Percentiles rank a stretch among this genome's conserved stretches.
phyloP scores from a whole-genome alignment of 495 filamentous ascomycete genomes.

The Penicillium arizonense region DNA sequence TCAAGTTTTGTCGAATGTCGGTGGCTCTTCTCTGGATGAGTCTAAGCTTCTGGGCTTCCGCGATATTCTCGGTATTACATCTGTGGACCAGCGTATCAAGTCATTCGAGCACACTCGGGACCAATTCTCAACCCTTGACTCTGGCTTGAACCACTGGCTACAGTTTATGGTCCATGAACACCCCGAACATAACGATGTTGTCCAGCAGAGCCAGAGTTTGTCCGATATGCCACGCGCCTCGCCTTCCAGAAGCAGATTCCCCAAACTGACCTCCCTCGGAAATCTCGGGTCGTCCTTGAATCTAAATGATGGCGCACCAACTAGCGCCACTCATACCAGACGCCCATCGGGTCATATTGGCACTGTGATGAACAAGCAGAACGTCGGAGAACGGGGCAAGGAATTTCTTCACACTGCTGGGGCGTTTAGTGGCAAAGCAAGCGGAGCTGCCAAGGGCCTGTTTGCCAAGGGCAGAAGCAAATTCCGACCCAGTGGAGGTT shows the following conservation, averaged over 20 bases:
- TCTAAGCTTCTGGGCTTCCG: constrained; percentile 58
- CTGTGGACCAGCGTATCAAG: constrained; percentile 60
- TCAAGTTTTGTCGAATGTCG: not conserved
- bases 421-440: constrained; percentile 64
- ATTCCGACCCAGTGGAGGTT: constrained; percentile 57
- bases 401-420: constrained; percentile 80
- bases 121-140: constrained; percentile 68
- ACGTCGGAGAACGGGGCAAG: constrained; percentile 73
- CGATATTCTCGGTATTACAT: constrained; percentile 66
- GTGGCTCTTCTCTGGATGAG: constrained; percentile 20
- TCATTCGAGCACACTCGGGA: constrained; percentile 67
- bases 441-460: constrained; percentile 78
- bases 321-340: constrained; percentile 30
- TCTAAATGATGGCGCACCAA: constrained; percentile 44
- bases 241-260: constrained; percentile 45
- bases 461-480: constrained; percentile 85
- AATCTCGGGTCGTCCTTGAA: constrained; percentile 21
- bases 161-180: constrained; percentile 43
- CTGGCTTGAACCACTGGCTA: constrained; percentile 76
- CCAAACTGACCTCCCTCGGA: constrained; percentile 38
- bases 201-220: constrained; percentile 32
- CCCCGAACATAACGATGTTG: constrained; percentile 51
- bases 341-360: constrained; percentile 38
- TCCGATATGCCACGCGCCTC: constrained; percentile 30
- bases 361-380: constrained; percentile 39